Conservation (phyloP, 306 rosid species). For the Lotus japonicus region DNA sequence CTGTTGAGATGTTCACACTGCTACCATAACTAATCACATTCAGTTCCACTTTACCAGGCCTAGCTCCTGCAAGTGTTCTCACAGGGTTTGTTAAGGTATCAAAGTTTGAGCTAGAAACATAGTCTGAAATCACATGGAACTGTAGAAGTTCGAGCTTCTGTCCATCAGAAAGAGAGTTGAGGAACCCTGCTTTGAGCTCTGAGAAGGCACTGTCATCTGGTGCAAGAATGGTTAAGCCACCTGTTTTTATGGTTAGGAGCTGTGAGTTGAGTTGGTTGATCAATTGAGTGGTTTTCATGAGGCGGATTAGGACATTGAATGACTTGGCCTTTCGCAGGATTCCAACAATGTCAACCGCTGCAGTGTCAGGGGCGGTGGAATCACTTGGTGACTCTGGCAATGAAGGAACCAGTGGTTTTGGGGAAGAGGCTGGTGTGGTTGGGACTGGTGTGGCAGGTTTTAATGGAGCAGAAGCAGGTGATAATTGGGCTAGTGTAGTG, state of each 20-base stretch:
- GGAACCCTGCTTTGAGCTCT: conserved; percentile 54
- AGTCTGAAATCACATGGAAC: conserved; percentile 46
- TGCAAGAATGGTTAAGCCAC: conserved; percentile 51
- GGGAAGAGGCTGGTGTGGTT: conserved; percentile 8
- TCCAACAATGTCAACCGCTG: conserved; percentile 35
- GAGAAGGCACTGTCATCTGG: conserved; percentile 52
- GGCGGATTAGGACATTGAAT: conserved; percentile 43
- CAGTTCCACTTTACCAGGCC: conserved; percentile 39
- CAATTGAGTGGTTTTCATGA: conserved; percentile 56
- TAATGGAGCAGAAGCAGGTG: conserved; percentile 38
- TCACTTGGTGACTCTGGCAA: conserved; percentile 34
- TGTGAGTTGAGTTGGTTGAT: conserved; percentile 51
- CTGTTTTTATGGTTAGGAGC: conserved; percentile 37
- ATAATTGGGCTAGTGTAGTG: conserved; percentile 24
- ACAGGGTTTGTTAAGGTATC: conserved; percentile 61
- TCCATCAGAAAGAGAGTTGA: conserved; percentile 43
- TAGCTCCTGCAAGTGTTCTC: conserved; percentile 58
- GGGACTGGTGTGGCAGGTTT: conserved; percentile 15
- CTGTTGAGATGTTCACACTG: conserved; percentile 50
- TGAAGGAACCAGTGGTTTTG: conserved; percentile 33
- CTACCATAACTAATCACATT: conserved; percentile 55
- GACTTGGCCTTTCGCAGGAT: conserved; percentile 48
- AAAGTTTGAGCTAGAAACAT: conserved; percentile 47
- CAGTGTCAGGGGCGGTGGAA: conserved; percentile 27
- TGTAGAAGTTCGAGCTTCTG: conserved; percentile 55